Percentiles rank a stretch among this genome's conserved stretches.
phyloP scores from a whole-genome alignment of 2,329 filamentous ascomycete genomes.

The Colletotrichum noveboracense region DNA sequence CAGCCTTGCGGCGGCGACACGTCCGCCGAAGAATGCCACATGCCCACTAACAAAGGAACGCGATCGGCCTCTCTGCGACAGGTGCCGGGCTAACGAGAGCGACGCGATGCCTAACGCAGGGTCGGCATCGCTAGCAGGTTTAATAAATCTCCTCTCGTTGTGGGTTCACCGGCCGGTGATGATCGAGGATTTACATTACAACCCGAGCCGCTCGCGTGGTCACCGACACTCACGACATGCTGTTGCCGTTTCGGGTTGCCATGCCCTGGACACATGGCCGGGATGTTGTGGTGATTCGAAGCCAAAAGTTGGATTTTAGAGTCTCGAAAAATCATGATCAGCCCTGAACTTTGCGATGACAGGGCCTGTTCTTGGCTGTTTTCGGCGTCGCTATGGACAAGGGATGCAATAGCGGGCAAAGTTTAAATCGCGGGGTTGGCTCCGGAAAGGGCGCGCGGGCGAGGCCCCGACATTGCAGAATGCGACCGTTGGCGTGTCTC shows the following conservation, averaged over 20 bases:
- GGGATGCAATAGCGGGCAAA: background rate
- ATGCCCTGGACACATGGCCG: background rate
- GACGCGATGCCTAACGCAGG: background rate
- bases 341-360: background rate
- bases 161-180: background rate
- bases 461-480: background rate
- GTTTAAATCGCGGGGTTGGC: conserved; percentile 9
- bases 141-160: background rate
- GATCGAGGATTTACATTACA: background rate
- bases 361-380: background rate
- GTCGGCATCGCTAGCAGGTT: background rate
- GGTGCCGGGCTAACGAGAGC: background rate
- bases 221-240: background rate
- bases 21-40: background rate
- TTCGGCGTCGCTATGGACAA: background rate
- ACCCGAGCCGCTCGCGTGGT: background rate
- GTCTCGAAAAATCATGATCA: background rate
- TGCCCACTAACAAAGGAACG: background rate
- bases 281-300: background rate
- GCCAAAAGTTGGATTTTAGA: background rate
- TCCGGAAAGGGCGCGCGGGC: background rate
- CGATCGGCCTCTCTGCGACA: background rate
- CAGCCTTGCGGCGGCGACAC: background rate
- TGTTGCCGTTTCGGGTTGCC: background rate
- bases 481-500: background rate